Base-by-base conservation (phyloP, 2,329 filamentous ascomycete species). In the Alternaria incomplexa region DNA sequence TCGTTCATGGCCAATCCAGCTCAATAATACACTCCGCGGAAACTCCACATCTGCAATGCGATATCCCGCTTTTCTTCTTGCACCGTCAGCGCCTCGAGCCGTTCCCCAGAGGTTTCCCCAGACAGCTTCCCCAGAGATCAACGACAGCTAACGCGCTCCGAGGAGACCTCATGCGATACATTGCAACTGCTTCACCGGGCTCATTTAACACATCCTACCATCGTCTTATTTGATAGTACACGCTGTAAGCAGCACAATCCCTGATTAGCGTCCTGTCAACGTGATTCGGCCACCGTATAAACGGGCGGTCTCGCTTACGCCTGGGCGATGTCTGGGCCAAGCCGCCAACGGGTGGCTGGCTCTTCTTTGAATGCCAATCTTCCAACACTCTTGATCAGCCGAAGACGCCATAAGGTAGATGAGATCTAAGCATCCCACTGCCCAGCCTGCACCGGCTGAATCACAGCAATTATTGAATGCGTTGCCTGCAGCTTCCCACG, bases 81-180 rank as follows among this genome's bases (percentile, higher is more conserved):
- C 25, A 47, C 51, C 56, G 12, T 53, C 55, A 63, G 51, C 56
- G 61, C 61, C 23, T 47, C 51, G 58, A 43, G 44, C 52, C 53
- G 53, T 58, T 54, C 51, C 56, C 60, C 56, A 56, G 40, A 36
- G 17, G n/a, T 28, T 55, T 59, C 47, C 52, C 51, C 61, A 56
- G 43, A 57, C 12, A 51, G 11, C 22, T 55, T 59, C 47, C 52
- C 51, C 61, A 56, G 43, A 57, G 15, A 54, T 54, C 45, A 23
- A 26, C 55, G 30, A 55, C 52, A 46, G 54, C 60, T 43, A 45
- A 44, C 22, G 30, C 40, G 51, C 32, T 47, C 51, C 59, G 20
- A 56, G 60, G 59, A 59, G 57, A 20, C 23, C 30, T 45, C 55
- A 62, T 47, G 26, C 50, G 28, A 53, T 43, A 58, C 44, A 20